Percentiles rank a stretch among this genome's conserved stretches.
Conservation (phyloP, 2,329 filamentous ascomycete species). For the Botrytis aclada region DNA sequence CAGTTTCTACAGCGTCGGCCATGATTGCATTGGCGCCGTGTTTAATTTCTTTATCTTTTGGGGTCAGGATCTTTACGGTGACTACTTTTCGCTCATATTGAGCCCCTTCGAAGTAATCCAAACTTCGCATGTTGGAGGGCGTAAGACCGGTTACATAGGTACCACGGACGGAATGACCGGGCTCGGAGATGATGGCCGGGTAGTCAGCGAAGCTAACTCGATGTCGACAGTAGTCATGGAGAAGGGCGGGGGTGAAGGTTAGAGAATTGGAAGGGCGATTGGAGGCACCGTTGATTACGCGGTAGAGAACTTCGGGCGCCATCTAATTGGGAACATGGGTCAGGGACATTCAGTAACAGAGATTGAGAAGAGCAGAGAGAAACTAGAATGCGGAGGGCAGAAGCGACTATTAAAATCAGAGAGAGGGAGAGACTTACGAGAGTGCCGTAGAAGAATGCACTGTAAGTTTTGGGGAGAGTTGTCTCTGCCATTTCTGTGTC, state of each 20-base stretch:
- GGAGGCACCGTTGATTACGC: conserved; percentile 64
- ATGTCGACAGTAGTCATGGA: conserved; percentile 68
- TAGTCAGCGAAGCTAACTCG: conserved; percentile 72
- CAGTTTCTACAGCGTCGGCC: conserved; percentile 22
- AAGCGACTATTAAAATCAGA: background rate
- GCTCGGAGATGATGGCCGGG: conserved; percentile 66
- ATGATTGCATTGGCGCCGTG: background rate
- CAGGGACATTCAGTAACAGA: background rate
- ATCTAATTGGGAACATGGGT: conserved; percentile 47
- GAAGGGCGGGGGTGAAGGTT: conserved; percentile 69
- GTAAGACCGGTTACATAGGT: conserved; percentile 76
- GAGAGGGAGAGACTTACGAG: conserved; percentile 1
- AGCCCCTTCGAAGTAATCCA: conserved; percentile 79
- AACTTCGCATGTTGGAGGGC: conserved; percentile 66
- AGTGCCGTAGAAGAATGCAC: conserved; percentile 32
- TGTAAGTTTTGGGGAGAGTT: conserved; percentile 17
- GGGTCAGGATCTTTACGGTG: conserved; percentile 48
- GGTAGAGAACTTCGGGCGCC: conserved; percentile 82
- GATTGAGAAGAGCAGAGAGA: background rate
- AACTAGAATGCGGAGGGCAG: background rate
- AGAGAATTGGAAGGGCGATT: conserved; percentile 46
- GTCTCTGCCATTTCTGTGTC: conserved; percentile 21
- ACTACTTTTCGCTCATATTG: conserved; percentile 64
- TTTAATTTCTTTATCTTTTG: background rate
- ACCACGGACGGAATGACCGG: conserved; percentile 63